phyloP scores from a whole-genome alignment of 768 basidiomycete species.

The Mycena haematopus region DNA sequence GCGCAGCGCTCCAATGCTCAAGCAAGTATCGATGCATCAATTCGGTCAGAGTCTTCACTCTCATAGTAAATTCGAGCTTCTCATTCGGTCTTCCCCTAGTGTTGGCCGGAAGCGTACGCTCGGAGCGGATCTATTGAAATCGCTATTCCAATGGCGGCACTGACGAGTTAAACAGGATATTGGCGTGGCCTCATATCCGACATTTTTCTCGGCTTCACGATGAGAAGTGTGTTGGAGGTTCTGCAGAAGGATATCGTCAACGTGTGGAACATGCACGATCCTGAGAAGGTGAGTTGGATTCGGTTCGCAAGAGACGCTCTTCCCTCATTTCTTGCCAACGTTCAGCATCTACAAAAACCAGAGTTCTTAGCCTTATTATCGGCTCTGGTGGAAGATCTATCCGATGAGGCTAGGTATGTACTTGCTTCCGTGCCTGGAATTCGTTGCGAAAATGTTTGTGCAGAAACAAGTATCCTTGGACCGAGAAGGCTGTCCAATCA shows the following conservation, averaged over 20 bases:
- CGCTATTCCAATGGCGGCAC: too few species aligned
- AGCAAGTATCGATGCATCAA: constrained; percentile 1
- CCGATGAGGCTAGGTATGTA: constrained; percentile 8
- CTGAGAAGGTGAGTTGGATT: neutral
- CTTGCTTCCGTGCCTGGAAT: neutral
- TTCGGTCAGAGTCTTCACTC: neutral
- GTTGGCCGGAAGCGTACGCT: constrained; percentile 8
- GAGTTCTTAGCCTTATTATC: neutral
- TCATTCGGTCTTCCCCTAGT: neutral
- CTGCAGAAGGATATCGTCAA: constrained; percentile 9
- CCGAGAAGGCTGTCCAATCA: constrained; percentile 4
- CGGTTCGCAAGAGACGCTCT: too few species aligned
- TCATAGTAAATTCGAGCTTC: neutral
- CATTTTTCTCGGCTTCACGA: constrained; percentile 11
- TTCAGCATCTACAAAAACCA: too few species aligned
- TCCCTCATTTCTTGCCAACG: too few species aligned
- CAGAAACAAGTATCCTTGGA: constrained; percentile 10
- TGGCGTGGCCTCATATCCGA: constrained; percentile 9
- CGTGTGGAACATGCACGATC: constrained; percentile 16
- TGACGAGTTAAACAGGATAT: constrained; percentile 5
- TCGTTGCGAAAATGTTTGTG: neutral
- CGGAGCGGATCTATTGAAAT: neutral
- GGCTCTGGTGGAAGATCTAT: constrained; percentile 9
- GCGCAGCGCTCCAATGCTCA: constrained; percentile 5
- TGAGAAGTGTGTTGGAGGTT: constrained; percentile 6